Base-by-base conservation (phyloP, 306 rosid genomes). In the Quercus alba region DNA sequence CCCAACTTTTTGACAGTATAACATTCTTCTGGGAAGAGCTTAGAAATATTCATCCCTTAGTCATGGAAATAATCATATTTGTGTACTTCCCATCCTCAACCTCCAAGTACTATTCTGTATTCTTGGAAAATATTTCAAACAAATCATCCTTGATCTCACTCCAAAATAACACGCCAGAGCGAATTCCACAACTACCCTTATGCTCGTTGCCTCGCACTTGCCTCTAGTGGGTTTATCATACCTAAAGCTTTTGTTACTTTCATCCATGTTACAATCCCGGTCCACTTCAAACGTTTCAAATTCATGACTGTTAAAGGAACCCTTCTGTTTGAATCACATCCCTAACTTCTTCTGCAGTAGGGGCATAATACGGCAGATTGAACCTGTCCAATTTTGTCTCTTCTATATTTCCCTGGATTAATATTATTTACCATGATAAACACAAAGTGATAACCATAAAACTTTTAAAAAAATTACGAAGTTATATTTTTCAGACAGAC, bases 71-170 rank as follows among this genome's bases (percentile, higher is more conserved):
- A 70, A 56, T n/a, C 3, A 71, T n/a, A 46, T 3, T 78, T 23
- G 33, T 9, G 19, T 46, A 30, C 11, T 78, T 58, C 25, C 72
- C 35, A 11, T 54, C 30, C 6, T 56, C 59, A 0, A 73, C 63
- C 51, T 64, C 28, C 66, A 66, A 35, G 38, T 74, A 31, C 21
- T 67, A 28, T 14, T 38, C 14, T 28, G 69, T 4, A 15, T 18
- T 73, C 2, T 49, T 2, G 5, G 23, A 25, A 15, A 57, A 78
- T 33, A 72, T 74, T 0, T 23, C 15, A 31, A 83, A 84, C 35
- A 84, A 41, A 10, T 75, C 81, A 23, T 76, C 84, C 78, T 79
- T 71, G 14, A 84, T 56, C 26, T 1, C 68, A 56, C 75, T 0
- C 87, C 84, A 72, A 84, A 84, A 4, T 46, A 74, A 8, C 1